phyloP scores from a whole-genome alignment of 441 rosid species.

The Adansonia rubrostipa region DNA sequence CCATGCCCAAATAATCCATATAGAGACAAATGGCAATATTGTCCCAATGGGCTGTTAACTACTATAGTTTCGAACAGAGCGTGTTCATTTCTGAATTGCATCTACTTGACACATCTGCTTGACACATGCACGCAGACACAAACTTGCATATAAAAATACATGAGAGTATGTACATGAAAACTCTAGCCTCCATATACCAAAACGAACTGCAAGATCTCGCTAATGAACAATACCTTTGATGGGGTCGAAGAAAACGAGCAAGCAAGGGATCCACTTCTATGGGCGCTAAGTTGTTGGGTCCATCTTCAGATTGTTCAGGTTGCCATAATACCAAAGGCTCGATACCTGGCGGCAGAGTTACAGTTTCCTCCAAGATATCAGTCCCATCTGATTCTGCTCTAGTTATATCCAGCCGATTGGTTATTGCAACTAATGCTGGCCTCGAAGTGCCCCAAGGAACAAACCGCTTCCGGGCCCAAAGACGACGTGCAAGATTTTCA shows the following conservation, averaged over 20 bases:
- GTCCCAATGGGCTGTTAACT: slow-evolving; percentile 13
- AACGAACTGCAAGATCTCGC: neutral
- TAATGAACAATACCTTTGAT: slow-evolving; percentile 75
- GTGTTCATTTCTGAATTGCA: slow-evolving; percentile 12
- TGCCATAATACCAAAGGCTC: slow-evolving; percentile 92
- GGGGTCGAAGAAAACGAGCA: slow-evolving; percentile 91
- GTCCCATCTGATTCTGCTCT: slow-evolving; percentile 31
- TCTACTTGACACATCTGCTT: too few relatives aligned
- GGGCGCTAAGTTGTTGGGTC: slow-evolving; percentile 36
- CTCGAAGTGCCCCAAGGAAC: slow-evolving; percentile 92
- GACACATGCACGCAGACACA: neutral
- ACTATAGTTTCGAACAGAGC: neutral
- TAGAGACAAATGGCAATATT: neutral
- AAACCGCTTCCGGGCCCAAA: slow-evolving; percentile 84
- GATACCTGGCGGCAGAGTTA: slow-evolving; percentile 77
- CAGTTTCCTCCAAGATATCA: slow-evolving; percentile 59
- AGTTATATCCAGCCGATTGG: slow-evolving; percentile 39
- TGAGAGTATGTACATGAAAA: neutral
- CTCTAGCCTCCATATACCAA: neutral
- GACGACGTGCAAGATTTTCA: slow-evolving; percentile 77
- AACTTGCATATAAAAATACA: neutral
- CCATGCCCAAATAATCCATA: slow-evolving; percentile 8
- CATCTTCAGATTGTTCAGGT: slow-evolving; percentile 61
- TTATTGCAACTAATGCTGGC: slow-evolving; percentile 58
- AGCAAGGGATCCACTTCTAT: slow-evolving; percentile 86